Conservation (phyloP, 1,284 basidiomycete species). For the Sphaerobolus stellatus region DNA sequence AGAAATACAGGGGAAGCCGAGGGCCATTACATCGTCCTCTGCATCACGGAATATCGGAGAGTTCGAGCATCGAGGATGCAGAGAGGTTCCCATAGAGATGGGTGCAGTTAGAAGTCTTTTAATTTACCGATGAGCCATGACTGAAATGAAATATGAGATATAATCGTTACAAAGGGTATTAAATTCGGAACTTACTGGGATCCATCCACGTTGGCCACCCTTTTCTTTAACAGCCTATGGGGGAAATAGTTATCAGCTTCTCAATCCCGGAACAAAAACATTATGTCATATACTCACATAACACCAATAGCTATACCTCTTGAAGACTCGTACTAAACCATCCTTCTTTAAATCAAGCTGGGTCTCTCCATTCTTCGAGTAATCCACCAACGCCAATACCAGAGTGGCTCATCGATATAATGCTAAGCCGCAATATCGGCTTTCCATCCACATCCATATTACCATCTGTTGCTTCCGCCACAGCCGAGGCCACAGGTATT, state of each 20-base stretch:
- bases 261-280: too few relatives aligned
- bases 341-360: slow-evolving; percentile 86
- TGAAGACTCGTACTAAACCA: slow-evolving; percentile 88
- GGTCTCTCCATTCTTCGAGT: slow-evolving; percentile 85
- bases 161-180: slow-evolving; percentile 5
- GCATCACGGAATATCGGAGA: slow-evolving; percentile 11
- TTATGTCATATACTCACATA: slow-evolving; percentile 56
- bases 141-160: slow-evolving; percentile 29
- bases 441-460: slow-evolving; percentile 27
- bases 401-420: slow-evolving; percentile 92
- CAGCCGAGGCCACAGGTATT: slow-evolving; percentile 73
- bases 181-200: slow-evolving; percentile 65
- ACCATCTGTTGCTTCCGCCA: slow-evolving; percentile 68
- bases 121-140: slow-evolving; percentile 81
- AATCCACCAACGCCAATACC: slow-evolving; percentile 95
- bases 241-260: slow-evolving; percentile 2
- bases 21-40: slow-evolving; percentile 40
- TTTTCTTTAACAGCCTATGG: slow-evolving; percentile 88
- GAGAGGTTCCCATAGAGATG: slow-evolving; percentile 21
- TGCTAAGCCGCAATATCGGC: slow-evolving; percentile 82
- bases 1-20: slow-evolving; percentile 75
- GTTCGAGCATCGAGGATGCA: slow-evolving; percentile 17
- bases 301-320: slow-evolving; percentile 97
- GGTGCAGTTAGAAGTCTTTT: slow-evolving; percentile 54
- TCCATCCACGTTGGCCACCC: slow-evolving; percentile 87